Evolutionary conservation across 1,139 yeast genomes (phyloP).

Genomic region (Petasospora rhodanensis): DNA sequence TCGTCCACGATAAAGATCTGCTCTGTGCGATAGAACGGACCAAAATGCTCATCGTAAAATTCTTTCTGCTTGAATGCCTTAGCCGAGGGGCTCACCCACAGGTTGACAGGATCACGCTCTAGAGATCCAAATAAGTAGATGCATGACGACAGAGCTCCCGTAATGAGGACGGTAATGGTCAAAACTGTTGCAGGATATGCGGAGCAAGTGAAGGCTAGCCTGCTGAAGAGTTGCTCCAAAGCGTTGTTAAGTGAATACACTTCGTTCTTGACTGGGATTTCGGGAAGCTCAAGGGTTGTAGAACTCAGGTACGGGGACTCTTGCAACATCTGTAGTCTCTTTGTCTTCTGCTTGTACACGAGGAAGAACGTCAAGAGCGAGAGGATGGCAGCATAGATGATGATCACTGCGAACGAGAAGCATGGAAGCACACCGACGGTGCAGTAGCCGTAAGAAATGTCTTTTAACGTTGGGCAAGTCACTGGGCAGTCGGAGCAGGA

Average conservation of each 20-base stretch:
- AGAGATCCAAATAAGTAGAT: constrained; percentile 46
- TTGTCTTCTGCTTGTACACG: constrained; percentile 21
- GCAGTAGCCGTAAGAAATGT: constrained; percentile 42
- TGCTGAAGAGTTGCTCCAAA: constrained; percentile 42
- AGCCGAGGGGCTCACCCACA: constrained; percentile 89
- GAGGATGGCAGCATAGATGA: constrained; percentile 44
- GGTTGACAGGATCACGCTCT: constrained; percentile 73
- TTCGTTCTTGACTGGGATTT: constrained; percentile 19
- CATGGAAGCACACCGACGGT: constrained; percentile 65
- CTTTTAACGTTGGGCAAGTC: constrained; percentile 68
- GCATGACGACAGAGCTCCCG: constrained; percentile 49
- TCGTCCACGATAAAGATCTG: constrained; percentile 76
- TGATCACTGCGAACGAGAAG: constrained; percentile 58
- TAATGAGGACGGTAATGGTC: constrained; percentile 38
- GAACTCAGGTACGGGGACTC: constrained; percentile 22
- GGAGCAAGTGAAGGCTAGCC: constrained; percentile 54
- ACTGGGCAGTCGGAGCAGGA: constrained; percentile 87
- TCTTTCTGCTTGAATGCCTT: constrained; percentile 64
- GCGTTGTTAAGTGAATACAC: constrained; percentile 39
- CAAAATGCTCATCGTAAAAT: constrained; percentile 75
- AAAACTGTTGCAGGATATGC: constrained; percentile 54
- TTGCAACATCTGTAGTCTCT: constrained; percentile 18
- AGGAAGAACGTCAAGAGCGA: constrained; percentile 34
- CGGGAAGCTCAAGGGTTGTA: constrained; percentile 19
- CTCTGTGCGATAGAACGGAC: constrained; percentile 88